phyloP scores from a whole-genome alignment of 1,139 yeast species.

The Blastobotrys illinoisensis region DNA sequence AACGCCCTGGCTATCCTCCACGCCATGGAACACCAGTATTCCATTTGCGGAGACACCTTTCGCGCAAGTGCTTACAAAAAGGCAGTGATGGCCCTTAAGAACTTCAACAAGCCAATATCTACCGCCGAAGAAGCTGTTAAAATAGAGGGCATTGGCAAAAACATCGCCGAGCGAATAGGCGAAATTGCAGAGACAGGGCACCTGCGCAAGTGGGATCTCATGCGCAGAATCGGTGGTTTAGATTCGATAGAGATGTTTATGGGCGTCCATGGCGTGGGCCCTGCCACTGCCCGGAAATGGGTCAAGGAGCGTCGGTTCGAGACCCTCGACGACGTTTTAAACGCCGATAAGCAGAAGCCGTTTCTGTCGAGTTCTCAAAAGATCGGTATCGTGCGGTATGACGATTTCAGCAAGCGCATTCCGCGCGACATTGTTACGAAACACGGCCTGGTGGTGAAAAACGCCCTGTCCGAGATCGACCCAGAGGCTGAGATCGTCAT shows the following conservation, averaged over 20 bases:
- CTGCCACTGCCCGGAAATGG: conserved; percentile 38
- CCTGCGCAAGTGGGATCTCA: conserved; percentile 35
- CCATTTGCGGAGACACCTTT: conserved; percentile 5
- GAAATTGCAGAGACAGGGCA: conserved; percentile 42
- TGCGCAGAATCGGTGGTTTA: conserved; percentile 14
- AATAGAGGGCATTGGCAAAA: conserved; percentile 41
- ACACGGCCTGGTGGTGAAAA: conserved; percentile 39
- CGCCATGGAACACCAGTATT: conserved; percentile 1
- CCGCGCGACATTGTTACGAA: conserved; percentile 43
- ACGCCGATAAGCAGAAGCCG: conserved; percentile 16
- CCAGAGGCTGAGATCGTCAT: conserved; percentile 36
- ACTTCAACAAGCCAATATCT: conserved; percentile 30
- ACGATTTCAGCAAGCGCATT: conserved; percentile 47
- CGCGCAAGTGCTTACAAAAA: conserved; percentile 43
- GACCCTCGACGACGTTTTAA: conserved; percentile 39
- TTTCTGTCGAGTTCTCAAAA: conserved; percentile 37
- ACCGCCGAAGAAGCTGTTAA: conserved; percentile 40
- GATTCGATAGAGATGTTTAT: conserved; percentile 36
- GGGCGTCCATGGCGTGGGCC: conserved; percentile 52
- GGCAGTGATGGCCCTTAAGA: conserved; percentile 40
- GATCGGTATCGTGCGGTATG: conserved; percentile 46
- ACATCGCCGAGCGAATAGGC: conserved; percentile 46
- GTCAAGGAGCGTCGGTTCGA: conserved; percentile 40
- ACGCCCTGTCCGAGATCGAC: conserved; percentile 36
- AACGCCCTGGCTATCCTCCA: background rate